These are phyloP conservation scores for Durotheca rogersii DNA, from an alignment of 495 filamentous ascomycete genomes.

Conservation along the genomic window DNA sequence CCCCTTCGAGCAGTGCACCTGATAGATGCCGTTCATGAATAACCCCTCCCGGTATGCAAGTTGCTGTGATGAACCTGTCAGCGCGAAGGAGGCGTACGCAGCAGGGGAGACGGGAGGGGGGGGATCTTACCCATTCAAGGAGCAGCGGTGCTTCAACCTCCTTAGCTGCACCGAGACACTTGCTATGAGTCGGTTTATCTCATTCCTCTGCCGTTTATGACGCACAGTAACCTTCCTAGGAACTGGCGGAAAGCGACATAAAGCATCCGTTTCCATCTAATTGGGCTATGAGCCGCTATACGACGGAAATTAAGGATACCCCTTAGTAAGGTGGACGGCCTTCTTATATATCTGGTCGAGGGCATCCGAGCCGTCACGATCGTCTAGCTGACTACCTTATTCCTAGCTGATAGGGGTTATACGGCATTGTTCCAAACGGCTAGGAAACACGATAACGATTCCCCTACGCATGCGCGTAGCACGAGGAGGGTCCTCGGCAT, in stretches of 20 bases:
- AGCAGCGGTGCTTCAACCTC: constrained; percentile 4
- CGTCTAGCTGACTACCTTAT: background rate
- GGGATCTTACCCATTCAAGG: constrained; percentile 26
- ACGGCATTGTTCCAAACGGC: background rate
- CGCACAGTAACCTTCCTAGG: constrained; percentile 15
- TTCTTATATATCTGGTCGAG: constrained; percentile 15
- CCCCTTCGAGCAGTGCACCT: too few species aligned
- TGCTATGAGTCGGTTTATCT: constrained; percentile 11
- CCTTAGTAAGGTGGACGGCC: background rate
- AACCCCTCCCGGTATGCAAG: constrained; percentile 12
- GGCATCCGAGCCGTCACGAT: background rate
- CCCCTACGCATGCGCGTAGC: constrained; percentile 3
- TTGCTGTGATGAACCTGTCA: constrained; percentile 12
- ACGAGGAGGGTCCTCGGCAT: constrained; percentile 5
- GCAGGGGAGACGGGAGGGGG: too few species aligned
- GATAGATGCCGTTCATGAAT: constrained; percentile 24
- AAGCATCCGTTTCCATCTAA: constrained; percentile 15
- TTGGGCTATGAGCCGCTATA: constrained; percentile 16
- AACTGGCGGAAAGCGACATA: constrained; percentile 23
- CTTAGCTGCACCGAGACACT: constrained; percentile 26
- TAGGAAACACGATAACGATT: constrained; percentile 3
- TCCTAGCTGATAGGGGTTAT: background rate
- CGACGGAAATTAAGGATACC: background rate
- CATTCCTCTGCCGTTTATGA: constrained; percentile 18
- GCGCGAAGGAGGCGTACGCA: constrained; percentile 13